Evolutionary conservation across 108 stramenopile genomes (phyloP).

Genomic region (Nitzschia sp.): DNA sequence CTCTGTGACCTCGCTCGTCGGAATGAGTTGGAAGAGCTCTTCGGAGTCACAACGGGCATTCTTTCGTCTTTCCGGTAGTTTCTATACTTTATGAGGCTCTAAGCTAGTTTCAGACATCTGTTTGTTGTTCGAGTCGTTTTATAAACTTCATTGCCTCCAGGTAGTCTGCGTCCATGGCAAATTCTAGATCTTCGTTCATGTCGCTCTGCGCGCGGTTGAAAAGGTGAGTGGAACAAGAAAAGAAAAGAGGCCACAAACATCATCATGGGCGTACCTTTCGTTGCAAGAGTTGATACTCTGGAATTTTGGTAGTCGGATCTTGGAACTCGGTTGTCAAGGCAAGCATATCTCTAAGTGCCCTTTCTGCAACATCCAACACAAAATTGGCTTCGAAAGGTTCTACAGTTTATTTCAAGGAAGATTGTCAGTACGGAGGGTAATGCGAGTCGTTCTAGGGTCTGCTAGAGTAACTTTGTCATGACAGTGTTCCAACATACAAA

Average conservation of each 20-base stretch:
- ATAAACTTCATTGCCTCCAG: constrained; percentile 19
- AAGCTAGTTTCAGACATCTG: background rate
- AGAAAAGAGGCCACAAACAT: too few relatives aligned
- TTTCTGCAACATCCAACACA: constrained; percentile 72
- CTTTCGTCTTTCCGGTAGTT: constrained; percentile 19
- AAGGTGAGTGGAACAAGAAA: too few relatives aligned
- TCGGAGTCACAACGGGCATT: constrained; percentile 14
- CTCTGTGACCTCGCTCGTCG: constrained; percentile 63
- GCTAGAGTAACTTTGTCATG: too few relatives aligned
- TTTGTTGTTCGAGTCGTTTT: constrained; percentile 11
- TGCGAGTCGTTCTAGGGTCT: too few relatives aligned
- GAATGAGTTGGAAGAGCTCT: constrained; percentile 71
- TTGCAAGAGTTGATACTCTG: constrained; percentile 30
- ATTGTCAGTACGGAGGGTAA: background rate
- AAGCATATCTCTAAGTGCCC: constrained; percentile 77
- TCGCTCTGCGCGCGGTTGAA: constrained; percentile 20
- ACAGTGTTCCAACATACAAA: too few relatives aligned
- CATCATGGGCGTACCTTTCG: constrained; percentile 10
- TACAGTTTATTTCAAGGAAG: constrained; percentile 12
- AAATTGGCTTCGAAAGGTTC: constrained; percentile 86
- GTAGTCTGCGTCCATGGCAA: constrained; percentile 39
- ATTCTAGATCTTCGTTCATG: constrained; percentile 23
- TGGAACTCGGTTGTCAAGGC: constrained; percentile 31
- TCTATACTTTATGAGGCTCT: background rate
- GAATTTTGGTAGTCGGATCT: constrained; percentile 17